phyloP scores from a whole-genome alignment of 805 yeast genomes.

The Metschnikowia corniflorae region DNA sequence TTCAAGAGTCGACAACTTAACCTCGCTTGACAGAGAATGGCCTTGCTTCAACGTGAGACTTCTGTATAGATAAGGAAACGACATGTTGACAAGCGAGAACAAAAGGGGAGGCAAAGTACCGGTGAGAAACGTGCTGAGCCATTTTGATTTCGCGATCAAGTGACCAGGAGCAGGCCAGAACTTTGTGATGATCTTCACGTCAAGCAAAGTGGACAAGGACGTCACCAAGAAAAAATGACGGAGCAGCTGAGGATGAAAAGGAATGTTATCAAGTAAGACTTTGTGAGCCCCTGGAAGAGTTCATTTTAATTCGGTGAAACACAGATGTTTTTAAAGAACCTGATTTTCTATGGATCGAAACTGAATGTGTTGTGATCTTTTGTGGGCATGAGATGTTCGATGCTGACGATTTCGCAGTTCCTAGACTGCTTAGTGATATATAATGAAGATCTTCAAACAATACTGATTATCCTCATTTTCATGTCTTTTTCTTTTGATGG shows the following conservation, averaged over 20 bases:
- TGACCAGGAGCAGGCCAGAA: constrained; percentile 59
- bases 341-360: too few species aligned
- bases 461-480: too few species aligned
- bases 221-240: constrained; percentile 53
- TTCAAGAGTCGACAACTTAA: constrained; percentile 56
- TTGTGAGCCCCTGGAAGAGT: constrained; percentile 35
- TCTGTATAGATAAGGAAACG: constrained; percentile 53
- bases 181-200: constrained; percentile 51
- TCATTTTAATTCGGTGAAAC: too few species aligned
- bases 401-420: too few species aligned
- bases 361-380: too few species aligned
- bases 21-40: constrained; percentile 53
- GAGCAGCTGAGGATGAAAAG: constrained; percentile 48
- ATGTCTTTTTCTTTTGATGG: too few species aligned
- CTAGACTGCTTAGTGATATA: too few species aligned
- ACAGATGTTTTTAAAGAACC: too few species aligned
- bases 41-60: constrained; percentile 52
- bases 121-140: constrained; percentile 53
- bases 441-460: too few species aligned
- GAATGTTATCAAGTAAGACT: constrained; percentile 40
- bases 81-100: constrained; percentile 51
- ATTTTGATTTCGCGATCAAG: constrained; percentile 46
- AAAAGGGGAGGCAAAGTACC: constrained; percentile 62
- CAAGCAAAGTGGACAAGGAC: constrained; percentile 54
- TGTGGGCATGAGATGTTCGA: too few species aligned